A percentile compares a stretch with the other conserved stretches of the same genome.
Conservation (phyloP, 2,329 filamentous ascomycete genomes). For the Rhexocercosporidium sp. region DNA sequence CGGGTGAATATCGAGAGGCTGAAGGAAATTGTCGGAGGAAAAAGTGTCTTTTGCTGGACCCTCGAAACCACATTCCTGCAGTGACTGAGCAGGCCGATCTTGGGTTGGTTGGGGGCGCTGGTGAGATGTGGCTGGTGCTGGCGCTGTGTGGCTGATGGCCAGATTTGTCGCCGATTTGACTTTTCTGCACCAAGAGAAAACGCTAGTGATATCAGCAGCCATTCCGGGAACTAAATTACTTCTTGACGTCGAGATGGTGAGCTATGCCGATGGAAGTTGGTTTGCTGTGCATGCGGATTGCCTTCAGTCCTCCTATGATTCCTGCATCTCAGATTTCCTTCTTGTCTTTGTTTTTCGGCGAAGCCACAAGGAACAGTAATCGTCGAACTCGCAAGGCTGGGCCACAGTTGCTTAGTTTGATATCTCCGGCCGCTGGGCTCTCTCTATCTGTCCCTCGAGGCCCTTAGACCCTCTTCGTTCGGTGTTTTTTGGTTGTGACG, state of each 20-base stretch:
- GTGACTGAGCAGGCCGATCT: background rate
- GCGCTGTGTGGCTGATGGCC: background rate
- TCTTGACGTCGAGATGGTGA: background rate
- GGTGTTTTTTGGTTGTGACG: background rate
- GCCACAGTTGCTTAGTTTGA: background rate
- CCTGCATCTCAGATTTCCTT: background rate
- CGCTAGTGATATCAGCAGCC: conserved; percentile 1
- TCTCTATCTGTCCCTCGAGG: background rate
- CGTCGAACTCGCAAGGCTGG: background rate
- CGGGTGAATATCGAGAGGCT: conserved; percentile 20
- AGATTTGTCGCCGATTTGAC: conserved; percentile 1
- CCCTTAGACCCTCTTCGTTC: background rate
- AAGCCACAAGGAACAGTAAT: background rate
- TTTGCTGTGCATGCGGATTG: background rate
- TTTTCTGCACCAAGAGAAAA: background rate
- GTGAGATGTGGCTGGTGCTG: background rate
- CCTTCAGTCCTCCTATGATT: background rate
- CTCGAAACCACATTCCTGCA: background rate
- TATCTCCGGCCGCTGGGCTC: background rate
- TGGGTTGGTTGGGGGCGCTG: background rate
- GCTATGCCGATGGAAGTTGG: background rate
- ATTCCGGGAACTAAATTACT: background rate
- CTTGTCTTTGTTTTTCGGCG: background rate
- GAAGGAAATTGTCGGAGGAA: conserved; percentile 8
- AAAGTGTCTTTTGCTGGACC: background rate